Evolutionary conservation across 768 basidiomycete genomes (phyloP), one percentile per base, ranked within the genome.

Genomic region (Tulasnella sp.): DNA sequence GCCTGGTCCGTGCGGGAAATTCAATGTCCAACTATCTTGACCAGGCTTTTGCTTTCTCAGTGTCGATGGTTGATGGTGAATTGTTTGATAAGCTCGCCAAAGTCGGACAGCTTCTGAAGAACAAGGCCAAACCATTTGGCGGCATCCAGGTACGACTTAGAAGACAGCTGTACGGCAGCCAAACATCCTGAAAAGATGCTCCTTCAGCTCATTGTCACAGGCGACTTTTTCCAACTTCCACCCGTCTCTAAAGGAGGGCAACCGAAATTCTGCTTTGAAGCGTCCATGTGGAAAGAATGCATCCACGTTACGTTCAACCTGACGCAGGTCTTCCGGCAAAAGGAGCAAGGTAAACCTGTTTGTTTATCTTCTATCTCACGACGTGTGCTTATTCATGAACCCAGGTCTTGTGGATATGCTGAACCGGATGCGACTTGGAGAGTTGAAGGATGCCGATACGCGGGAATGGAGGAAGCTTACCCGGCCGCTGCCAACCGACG

Each of bases 201-300:
- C 8, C 87, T 87, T n/a, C 84, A 96, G 94, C 86, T 98, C 58
- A 89, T 99, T 81, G 92, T 98, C 34, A 97, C 96, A 1, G 98
- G 98, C 12, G 98, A 99, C 85, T 99, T 99, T 87, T 98, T 99
- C 87, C 97, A 99, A 85, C 90, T 99, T 6, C 98, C 98, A 0
- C 98, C 98, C 2, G 96, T 99, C 0, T 88, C 88, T 9, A 96
- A 92, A 85, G 88, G 89, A 37, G 84, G 84, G 28, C 85, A 85
- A 0, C 82, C 86, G 78, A 95, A 92, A 84, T 99, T 98, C 83
- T 96, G 95, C 0, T 99, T 99, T 84, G 96, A 99, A 84, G 96
- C 96, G 0, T 86, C 90, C 24, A 85, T 87, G 78, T 98, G 98
- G 98, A 87, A 86, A 54, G 86, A 92, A 82, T 88, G 92, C 3